phyloP scores from a whole-genome alignment of 768 basidiomycete genomes.

The Kwoniella bestiolae region DNA sequence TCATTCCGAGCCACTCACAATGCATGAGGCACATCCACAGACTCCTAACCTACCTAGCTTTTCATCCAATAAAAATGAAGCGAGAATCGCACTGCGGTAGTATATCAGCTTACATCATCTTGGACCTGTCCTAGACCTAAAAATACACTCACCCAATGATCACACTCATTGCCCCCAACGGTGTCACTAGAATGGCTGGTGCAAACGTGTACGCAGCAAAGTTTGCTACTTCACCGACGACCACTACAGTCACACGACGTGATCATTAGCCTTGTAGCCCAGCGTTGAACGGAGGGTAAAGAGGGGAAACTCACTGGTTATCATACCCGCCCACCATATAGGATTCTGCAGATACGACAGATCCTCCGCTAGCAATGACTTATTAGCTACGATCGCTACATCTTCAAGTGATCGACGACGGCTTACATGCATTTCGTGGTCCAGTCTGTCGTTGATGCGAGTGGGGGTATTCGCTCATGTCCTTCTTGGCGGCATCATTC shows the following conservation, averaged over 20 bases:
- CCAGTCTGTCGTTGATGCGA: conserved; percentile 45
- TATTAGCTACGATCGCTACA: conserved; percentile 50
- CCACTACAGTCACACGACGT: conserved; percentile 64
- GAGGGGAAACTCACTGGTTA: conserved; percentile 69
- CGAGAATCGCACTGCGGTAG: conserved; percentile 77
- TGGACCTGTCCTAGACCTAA: not conserved
- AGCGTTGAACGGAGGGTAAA: not conserved
- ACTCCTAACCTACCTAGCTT: conserved; percentile 87
- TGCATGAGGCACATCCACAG: conserved; percentile 57
- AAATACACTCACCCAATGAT: conserved; percentile 74
- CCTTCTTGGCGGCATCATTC: conserved; percentile 74
- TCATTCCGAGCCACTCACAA: too few relatives aligned
- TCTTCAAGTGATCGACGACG: conserved; percentile 33
- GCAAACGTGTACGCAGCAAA: conserved; percentile 98
- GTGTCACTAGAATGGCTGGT: conserved; percentile 96
- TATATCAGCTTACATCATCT: not conserved
- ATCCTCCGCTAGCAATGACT: conserved; percentile 68
- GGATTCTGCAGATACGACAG: conserved; percentile 85
- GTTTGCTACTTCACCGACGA: conserved; percentile 79
- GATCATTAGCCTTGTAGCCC: conserved; percentile 26
- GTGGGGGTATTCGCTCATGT: conserved; percentile 36
- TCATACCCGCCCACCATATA: conserved; percentile 97
- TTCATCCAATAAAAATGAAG: conserved; percentile 89
- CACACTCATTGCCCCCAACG: conserved; percentile 93
- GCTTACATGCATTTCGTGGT: conserved; percentile 41